Evolutionary conservation across 805 yeast species (phyloP).

Genomic region (Metschnikowia baotianmanensis): DNA sequence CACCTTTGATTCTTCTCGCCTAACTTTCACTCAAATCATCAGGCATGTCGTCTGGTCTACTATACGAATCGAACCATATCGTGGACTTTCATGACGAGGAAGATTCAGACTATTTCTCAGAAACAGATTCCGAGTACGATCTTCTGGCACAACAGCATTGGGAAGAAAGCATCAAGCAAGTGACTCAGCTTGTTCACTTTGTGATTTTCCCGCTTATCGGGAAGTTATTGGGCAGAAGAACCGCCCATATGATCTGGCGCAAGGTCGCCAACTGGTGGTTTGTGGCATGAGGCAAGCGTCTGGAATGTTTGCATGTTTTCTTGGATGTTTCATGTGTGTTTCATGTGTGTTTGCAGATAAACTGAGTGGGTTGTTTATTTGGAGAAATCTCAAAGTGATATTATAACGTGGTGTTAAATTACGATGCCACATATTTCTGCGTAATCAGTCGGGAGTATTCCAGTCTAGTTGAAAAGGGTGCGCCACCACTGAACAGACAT

Average conservation of each 20-base stretch:
- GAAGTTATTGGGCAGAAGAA: constrained; percentile 60
- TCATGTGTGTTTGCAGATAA: too few species aligned
- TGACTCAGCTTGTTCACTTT: constrained; percentile 55
- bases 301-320: too few species aligned
- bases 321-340: too few species aligned
- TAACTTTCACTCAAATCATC: background rate
- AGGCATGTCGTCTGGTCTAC: constrained; percentile 7
- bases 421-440: too few species aligned
- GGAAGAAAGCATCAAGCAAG: constrained; percentile 65
- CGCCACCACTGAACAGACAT: too few species aligned
- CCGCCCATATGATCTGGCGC: constrained; percentile 35
- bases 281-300: background rate
- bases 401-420: too few species aligned
- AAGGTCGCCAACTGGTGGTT: constrained; percentile 37
- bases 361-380: too few species aligned
- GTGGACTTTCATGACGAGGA: constrained; percentile 2
- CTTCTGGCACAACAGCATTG: constrained; percentile 65
- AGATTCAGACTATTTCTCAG: constrained; percentile 15
- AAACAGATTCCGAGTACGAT: constrained; percentile 20
- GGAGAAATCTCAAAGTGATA: too few species aligned
- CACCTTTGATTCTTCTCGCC: background rate
- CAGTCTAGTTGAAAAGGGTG: too few species aligned
- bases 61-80: constrained; percentile 2
- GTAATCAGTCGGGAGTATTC: too few species aligned
- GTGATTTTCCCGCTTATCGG: constrained; percentile 67